phyloP scores from a whole-genome alignment of 345 rosid species.

The Sonneratia caseolaris region DNA sequence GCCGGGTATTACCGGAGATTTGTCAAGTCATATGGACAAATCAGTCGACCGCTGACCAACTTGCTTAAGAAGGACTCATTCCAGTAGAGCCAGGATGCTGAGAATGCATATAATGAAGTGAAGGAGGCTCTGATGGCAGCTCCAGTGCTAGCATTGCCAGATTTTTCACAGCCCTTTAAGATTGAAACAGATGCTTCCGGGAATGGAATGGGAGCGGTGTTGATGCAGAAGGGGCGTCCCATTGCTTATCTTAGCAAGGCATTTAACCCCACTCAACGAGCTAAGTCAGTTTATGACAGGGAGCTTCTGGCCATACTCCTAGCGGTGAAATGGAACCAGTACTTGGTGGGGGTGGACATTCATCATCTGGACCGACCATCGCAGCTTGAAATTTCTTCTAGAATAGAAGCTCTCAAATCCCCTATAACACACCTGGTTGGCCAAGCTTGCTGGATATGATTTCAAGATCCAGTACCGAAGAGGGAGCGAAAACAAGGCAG shows the following conservation, averaged over 20 bases:
- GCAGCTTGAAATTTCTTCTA: too few species aligned
- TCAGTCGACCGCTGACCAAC: too few species aligned
- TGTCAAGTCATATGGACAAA: too few species aligned
- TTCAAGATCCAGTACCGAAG: neutral
- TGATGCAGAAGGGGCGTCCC: neutral
- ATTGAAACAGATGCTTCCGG: neutral
- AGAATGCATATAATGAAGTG: neutral
- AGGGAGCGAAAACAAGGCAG: neutral
- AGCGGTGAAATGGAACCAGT: neutral
- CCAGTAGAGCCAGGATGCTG: too few species aligned
- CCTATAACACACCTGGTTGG: neutral
- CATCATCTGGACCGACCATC: too few species aligned
- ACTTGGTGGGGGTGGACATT: too few species aligned
- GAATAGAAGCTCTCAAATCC: neutral
- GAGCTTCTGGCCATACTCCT: neutral
- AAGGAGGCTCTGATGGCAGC: neutral
- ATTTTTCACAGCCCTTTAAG: neutral
- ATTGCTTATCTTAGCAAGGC: neutral
- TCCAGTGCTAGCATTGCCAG: neutral
- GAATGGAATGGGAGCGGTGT: too few species aligned
- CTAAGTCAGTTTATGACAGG: neutral
- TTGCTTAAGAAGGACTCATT: too few species aligned
- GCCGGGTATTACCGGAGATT: too few species aligned
- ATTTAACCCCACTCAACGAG: neutral
- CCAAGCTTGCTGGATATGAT: neutral